Percentiles rank a stretch among this genome's conserved stretches.
Evolutionary conservation across 2,329 filamentous ascomycete genomes (phyloP).

Genomic region (Cladosporium sp.): DNA sequence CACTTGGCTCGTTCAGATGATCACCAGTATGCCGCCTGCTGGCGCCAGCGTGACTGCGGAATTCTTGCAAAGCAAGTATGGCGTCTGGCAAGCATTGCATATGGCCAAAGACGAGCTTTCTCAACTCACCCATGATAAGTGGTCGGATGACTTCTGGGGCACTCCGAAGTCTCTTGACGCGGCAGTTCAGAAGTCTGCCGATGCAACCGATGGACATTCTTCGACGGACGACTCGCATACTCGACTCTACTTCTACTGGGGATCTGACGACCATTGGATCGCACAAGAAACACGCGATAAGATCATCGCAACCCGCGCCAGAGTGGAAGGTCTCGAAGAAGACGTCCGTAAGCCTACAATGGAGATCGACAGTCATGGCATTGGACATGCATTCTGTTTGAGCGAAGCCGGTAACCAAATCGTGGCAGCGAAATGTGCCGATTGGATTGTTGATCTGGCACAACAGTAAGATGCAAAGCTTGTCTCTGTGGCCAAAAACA

Average conservation of each 20-base stretch:
- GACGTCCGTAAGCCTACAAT: conserved; percentile 42
- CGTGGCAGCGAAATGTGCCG: conserved; percentile 49
- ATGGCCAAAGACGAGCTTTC: conserved; percentile 57
- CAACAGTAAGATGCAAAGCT: too few relatives aligned
- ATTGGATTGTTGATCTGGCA: conserved; percentile 36
- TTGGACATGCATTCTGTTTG: conserved; percentile 59
- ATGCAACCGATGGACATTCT: not conserved
- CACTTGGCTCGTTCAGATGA: conserved; percentile 36
- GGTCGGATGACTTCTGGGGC: conserved; percentile 59
- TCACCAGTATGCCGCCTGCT: conserved; percentile 41
- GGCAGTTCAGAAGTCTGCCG: not conserved
- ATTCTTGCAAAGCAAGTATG: conserved; percentile 47
- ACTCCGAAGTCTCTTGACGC: conserved; percentile 13
- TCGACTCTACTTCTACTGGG: conserved; percentile 56
- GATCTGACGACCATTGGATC: conserved; percentile 58
- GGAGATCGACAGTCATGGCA: conserved; percentile 50
- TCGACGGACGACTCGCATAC: conserved; percentile 17
- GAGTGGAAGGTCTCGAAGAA: conserved; percentile 16
- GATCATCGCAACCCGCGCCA: conserved; percentile 45
- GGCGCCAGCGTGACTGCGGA: conserved; percentile 46
- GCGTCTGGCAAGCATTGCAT: conserved; percentile 54
- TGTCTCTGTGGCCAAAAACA: too few relatives aligned
- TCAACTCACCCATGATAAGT: conserved; percentile 53
- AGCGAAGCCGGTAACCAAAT: conserved; percentile 40
- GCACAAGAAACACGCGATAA: conserved; percentile 54